Evolutionary conservation across 345 rosid genomes (phyloP).

Genomic region (Heritiera littoralis): DNA sequence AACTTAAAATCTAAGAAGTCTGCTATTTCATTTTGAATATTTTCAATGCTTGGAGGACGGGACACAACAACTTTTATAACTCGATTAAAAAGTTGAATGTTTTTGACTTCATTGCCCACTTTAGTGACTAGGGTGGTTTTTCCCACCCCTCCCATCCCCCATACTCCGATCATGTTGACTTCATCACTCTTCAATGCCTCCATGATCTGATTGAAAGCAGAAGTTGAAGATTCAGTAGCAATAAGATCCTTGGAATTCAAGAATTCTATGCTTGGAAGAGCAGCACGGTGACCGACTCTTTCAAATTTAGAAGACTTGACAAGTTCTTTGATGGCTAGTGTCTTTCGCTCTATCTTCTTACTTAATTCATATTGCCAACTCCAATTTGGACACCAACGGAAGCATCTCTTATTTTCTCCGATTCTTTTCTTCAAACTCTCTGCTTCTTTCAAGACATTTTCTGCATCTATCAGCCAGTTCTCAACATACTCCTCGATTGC

Average conservation of each 20-base stretch:
- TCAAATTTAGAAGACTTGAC: not conserved
- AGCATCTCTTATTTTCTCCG: conserved; percentile 3
- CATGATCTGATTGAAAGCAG: not conserved
- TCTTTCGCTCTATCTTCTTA: not conserved
- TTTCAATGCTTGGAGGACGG: not conserved
- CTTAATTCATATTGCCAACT: conserved; percentile 1
- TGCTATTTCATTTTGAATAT: not conserved
- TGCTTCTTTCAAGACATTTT: not conserved
- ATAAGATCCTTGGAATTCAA: too few relatives aligned
- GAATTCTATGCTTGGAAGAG: not conserved
- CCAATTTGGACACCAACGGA: conserved; percentile 4
- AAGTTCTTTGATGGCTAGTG: not conserved
- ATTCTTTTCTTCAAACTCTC: not conserved
- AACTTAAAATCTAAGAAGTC: not conserved
- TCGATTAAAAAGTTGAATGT: not conserved
- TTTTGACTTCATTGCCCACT: not conserved
- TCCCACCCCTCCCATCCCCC: conserved; percentile 21
- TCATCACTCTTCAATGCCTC: not conserved
- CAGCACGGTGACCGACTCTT: not conserved
- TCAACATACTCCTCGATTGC: not conserved
- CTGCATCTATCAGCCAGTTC: not conserved
- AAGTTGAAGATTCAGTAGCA: not conserved
- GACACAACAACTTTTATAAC: not conserved
- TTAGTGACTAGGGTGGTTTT: not conserved
- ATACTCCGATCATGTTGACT: not conserved